Evolutionary conservation across 2,329 filamentous ascomycete genomes (phyloP).

Genomic region (Cercospora canescens): DNA sequence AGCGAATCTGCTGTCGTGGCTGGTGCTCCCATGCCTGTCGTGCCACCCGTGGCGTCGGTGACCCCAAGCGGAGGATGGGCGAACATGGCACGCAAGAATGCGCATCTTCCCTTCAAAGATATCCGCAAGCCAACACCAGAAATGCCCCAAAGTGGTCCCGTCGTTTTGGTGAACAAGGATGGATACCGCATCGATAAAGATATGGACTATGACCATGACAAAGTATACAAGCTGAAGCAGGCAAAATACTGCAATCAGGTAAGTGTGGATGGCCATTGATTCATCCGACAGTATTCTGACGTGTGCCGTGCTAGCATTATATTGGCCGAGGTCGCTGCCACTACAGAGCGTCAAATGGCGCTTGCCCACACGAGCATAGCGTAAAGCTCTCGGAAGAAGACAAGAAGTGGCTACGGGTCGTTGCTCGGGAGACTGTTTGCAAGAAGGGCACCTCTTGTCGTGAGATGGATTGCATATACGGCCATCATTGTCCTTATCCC

Average conservation of each 20-base stretch:
- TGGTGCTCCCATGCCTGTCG: neutral
- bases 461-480: constrained; percentile 63
- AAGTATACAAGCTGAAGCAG: constrained; percentile 61
- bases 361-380: constrained; percentile 58
- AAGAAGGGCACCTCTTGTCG: constrained; percentile 58
- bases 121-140: constrained; percentile 17
- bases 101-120: constrained; percentile 24
- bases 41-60: constrained; percentile 1
- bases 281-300: neutral
- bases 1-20: constrained; percentile 16
- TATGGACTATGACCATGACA: constrained; percentile 54
- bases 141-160: constrained; percentile 15
- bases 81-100: constrained; percentile 21
- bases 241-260: constrained; percentile 62
- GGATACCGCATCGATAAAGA: constrained; percentile 61
- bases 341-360: constrained; percentile 47
- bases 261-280: neutral
- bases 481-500: constrained; percentile 61
- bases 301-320: constrained; percentile 42
- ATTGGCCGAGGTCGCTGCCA: constrained; percentile 58
- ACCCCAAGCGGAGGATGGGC: constrained; percentile 19
- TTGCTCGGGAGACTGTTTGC: constrained; percentile 65
- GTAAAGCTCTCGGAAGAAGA: constrained; percentile 57
- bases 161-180: constrained; percentile 57
- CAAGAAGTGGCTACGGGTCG: constrained; percentile 54